Base-by-base conservation (phyloP, 805 yeast genomes). In the Kluyveromyces aestuarii region DNA sequence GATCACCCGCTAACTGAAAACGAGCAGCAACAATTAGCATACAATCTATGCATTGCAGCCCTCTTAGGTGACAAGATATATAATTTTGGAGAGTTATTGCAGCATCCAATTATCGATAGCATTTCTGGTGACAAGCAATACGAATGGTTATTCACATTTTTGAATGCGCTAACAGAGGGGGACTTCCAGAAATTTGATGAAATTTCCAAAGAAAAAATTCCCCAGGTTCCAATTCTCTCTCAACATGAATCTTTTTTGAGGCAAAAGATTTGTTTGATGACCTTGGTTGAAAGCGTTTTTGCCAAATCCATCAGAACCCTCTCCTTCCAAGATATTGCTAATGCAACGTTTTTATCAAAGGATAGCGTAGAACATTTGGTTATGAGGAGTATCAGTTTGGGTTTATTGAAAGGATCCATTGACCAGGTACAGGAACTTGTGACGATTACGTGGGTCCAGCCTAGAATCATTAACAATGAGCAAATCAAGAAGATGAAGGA, bases 371-470 rank as follows among this genome's bases (percentile, higher is more conserved):
- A 93, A 71, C 85, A 83, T 59, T 73, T 93, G 61, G 83, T 91
- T 33, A 90, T 93, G 84, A 87, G 87, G 70, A 90, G 96, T 38
- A 79, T 93, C 53, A 81, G 93, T 54, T 72, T 93, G 49, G 87
- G 86, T 16, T 74, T 93, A 55, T 76, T 93, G 60, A 80, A 81
- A 66, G 99, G 99, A n/a, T 74, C 79, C 46, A 91, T 93, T 57
- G 95, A 93, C 64, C 95, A 93, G 70, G 87, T 89, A 40, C 78
- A 79, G 45, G 79, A 83, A 64, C 71, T 83, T 13, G 85, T 93
- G 49, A 81, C 84, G 35, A 81, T 93, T 44, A 81, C 85, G 27
- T 93, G 99, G 99, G 83, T 91, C 52, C 98, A 93, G 73, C 98
- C 99, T 50, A 77, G 98, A 60, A 87, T 89, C 48, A 83, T 93